Conservation (phyloP, 805 yeast genomes). For the Candida berthetii region DNA sequence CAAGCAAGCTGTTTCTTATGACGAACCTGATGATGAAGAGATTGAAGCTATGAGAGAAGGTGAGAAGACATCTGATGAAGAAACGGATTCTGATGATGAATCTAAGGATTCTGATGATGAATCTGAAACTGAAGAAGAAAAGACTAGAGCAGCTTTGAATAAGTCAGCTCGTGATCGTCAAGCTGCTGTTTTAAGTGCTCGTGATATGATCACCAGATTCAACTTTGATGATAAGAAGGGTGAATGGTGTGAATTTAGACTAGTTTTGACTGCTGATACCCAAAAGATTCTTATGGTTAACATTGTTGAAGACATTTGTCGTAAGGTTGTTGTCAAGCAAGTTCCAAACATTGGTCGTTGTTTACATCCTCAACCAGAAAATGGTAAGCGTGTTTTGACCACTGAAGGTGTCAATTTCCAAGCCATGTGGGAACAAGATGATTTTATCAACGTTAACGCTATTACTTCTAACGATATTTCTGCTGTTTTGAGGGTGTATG, state of each 20-base stretch:
- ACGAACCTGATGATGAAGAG: conserved; percentile 94
- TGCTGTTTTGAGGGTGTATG: conserved; percentile 85
- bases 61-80: conserved; percentile 72
- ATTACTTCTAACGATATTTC: conserved; percentile 90
- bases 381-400: conserved; percentile 69
- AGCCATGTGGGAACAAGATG: conserved; percentile 98
- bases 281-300: conserved; percentile 96
- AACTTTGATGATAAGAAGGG: conserved; percentile 88
- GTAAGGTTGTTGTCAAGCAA: conserved; percentile 87
- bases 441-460: conserved; percentile 83
- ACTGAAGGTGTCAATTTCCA: conserved; percentile 98
- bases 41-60: conserved; percentile 83
- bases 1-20: conserved; percentile 88
- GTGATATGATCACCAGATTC: conserved; percentile 69
- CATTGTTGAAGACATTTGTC: conserved; percentile 88
- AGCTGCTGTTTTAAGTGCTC: conserved; percentile 68
- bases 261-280: conserved; percentile 78
- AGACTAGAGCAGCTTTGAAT: conserved; percentile 30
- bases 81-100: conserved; percentile 32
- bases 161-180: conserved; percentile 79
- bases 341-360: conserved; percentile 90
- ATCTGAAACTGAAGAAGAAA: conserved; percentile 26
- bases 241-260: conserved; percentile 86
- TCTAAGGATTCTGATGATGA: conserved; percentile 31
- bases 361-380: conserved; percentile 69